phyloP scores from a whole-genome alignment of 306 rosid species.

The Fragaria iinumae region DNA sequence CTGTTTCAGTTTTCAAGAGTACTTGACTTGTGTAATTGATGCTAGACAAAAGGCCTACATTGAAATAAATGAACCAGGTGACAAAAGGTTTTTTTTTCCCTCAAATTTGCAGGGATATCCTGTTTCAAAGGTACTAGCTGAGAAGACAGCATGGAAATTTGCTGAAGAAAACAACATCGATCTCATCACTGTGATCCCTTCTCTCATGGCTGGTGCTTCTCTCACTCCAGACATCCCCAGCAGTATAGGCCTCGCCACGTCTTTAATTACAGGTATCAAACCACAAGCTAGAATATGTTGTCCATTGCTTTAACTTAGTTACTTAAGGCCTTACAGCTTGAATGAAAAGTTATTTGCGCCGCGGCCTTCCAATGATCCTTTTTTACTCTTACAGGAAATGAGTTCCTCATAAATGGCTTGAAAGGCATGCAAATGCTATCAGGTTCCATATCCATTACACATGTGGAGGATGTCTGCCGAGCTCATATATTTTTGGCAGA shows the following conservation, averaged over 20 bases:
- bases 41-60: background rate
- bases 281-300: background rate
- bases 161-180: constrained; percentile 66
- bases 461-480: constrained; percentile 69
- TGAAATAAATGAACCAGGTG: background rate
- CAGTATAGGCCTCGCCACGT: constrained; percentile 47
- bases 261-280: constrained; percentile 57
- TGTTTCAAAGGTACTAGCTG: constrained; percentile 67
- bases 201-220: constrained; percentile 60
- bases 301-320: background rate
- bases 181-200: constrained; percentile 75
- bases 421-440: constrained; percentile 73
- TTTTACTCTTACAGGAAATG: constrained; percentile 48
- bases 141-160: constrained; percentile 74
- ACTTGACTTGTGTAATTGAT: background rate
- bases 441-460: constrained; percentile 64
- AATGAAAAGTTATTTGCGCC: background rate
- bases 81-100: background rate
- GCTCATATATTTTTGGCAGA: constrained; percentile 78
- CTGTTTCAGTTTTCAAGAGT: background rate
- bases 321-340: background rate
- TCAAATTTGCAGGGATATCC: constrained; percentile 66
- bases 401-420: constrained; percentile 52
- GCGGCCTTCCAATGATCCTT: background rate
- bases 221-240: constrained; percentile 65